Percentiles rank a stretch among this genome's conserved stretches.
Evolutionary conservation across 2,329 filamentous ascomycete genomes (phyloP).

Genomic region (Microsporum ferrugineum): DNA sequence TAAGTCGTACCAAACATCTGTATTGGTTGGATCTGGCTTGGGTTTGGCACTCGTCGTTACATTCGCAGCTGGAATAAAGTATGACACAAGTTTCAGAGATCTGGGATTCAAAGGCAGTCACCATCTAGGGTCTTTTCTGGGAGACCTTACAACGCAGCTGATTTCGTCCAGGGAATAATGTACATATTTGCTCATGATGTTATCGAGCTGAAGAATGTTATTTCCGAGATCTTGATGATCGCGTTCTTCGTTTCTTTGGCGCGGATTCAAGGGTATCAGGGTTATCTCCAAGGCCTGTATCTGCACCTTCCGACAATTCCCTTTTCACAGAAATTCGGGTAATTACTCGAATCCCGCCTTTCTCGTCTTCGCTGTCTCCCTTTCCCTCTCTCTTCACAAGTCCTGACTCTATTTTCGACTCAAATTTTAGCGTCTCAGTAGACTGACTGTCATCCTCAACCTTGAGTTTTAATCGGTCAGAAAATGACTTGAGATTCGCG

Average conservation of each 20-base stretch:
- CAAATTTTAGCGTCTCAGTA: background rate
- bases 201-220: background rate
- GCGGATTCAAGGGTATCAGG: background rate
- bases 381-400: background rate
- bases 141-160: background rate
- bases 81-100: background rate
- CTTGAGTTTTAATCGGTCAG: constrained; percentile 46
- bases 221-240: background rate
- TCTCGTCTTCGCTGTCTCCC: background rate
- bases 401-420: background rate
- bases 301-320: constrained; percentile 9
- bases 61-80: background rate
- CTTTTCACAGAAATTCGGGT: constrained; percentile 10
- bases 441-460: constrained; percentile 22
- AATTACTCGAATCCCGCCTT: background rate
- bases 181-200: background rate
- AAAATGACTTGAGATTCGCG: constrained; percentile 77
- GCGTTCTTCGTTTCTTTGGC: constrained; percentile 10
- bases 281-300: background rate
- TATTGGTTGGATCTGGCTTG: constrained; percentile 5
- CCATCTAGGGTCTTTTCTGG: background rate
- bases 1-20: background rate
- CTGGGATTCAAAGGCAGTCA: constrained; percentile 3
- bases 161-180: background rate
- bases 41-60: constrained; percentile 5